phyloP scores from a whole-genome alignment of 768 basidiomycete genomes.

The Calocybe gangraenosa region DNA sequence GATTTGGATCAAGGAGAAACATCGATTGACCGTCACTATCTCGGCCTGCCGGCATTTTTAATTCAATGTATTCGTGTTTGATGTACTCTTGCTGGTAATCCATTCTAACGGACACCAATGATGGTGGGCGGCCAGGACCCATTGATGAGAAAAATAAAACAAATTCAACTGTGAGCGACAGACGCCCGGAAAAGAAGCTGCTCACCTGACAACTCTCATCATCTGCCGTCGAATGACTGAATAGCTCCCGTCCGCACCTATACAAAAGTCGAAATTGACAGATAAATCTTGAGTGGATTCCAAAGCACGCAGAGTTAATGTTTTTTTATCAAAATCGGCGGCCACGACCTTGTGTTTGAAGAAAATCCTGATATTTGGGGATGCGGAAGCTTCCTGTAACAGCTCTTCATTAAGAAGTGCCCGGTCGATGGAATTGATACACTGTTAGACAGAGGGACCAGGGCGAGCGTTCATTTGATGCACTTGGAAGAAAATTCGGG shows the following conservation, averaged over 20 bases:
- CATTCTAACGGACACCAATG: slow-evolving; percentile 55
- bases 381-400: slow-evolving; percentile 67
- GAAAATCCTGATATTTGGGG: slow-evolving; percentile 59
- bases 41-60: slow-evolving; percentile 85
- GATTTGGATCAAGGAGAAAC: slow-evolving; percentile 88
- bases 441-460: slow-evolving; percentile 44
- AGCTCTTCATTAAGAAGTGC: slow-evolving; percentile 82
- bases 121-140: slow-evolving; percentile 14
- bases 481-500: slow-evolving; percentile 9
- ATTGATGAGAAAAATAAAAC: slow-evolving; percentile 24
- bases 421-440: slow-evolving; percentile 92
- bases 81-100: slow-evolving; percentile 95
- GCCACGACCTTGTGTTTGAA: slow-evolving; percentile 81
- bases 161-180: slow-evolving; percentile 20
- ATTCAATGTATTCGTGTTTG: slow-evolving; percentile 92
- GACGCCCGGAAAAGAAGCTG: slow-evolving; percentile 19
- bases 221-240: slow-evolving; percentile 87
- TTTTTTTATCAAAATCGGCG: slow-evolving; percentile 69
- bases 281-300: slow-evolving; percentile 36
- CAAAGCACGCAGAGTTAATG: slow-evolving; percentile 48
- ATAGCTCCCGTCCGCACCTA: slow-evolving; percentile 95
- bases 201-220: slow-evolving; percentile 91
- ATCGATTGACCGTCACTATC: slow-evolving; percentile 54
- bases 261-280: slow-evolving; percentile 69
- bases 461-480: slow-evolving; percentile 8